Base-by-base conservation (phyloP, 83 land plant genomes). In the Larix sibirica region DNA sequence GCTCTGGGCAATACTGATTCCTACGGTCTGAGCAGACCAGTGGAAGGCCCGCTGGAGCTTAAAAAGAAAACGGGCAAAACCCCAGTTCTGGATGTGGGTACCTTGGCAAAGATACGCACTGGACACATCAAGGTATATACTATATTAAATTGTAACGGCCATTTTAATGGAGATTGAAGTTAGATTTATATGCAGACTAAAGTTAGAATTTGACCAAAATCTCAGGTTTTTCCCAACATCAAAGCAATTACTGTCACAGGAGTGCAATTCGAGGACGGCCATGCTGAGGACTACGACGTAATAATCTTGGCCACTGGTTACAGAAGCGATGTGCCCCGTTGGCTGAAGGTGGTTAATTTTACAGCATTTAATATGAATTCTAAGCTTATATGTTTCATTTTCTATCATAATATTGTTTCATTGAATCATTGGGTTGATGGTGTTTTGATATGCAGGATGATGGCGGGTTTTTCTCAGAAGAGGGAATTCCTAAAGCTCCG, bases 51-150 rank as follows among this genome's bases (percentile, higher is more conserved):
- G 2, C 26, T 94, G 14, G 90, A 91, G 79, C 80, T 89, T 61
- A 94, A 93, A 81, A 79, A 63, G 61, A 81, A 79, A 4, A 66
- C 78, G 3, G 96, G 96, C 0, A 92, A 90, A 78, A 93, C 93
- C 7, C 96, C 96, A 1, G 91, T 94, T 50, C 83, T 92, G 44
- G 96, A 94, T 67, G 87, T 90, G 8, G 96, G 96, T 13, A 81
- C 96, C 62, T 74, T 94, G 6, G 79, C 84, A 47, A 85, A 80
- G 75, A 94, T 94, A 38, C 90, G 58, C 16, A 54, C 58, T 3
- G 58, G 58, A 13, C 16, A 54, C 13, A 54, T 54, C 58, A 54
- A 54, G 58, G 58, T 96, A 77, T 92, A 71, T 16, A 36, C 33
- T 60, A 54, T 38, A 28, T 28, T 28, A 33, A 26, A 54, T 20